phyloP scores from a whole-genome alignment of 495 filamentous ascomycete genomes.

The Aspergillus baeticus region DNA sequence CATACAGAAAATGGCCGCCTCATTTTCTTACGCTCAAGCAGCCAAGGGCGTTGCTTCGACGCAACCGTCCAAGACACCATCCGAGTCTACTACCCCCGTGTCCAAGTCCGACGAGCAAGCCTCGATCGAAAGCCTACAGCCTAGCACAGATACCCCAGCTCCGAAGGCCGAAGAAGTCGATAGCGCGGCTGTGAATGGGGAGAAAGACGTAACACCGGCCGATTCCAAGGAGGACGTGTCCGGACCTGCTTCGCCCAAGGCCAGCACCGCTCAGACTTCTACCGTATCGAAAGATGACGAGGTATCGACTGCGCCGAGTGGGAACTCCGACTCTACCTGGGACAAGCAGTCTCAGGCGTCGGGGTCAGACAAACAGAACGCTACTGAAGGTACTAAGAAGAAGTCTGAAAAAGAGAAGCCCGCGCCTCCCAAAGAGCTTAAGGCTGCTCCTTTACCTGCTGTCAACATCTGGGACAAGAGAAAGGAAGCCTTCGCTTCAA shows the following conservation, averaged over 20 bases:
- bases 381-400: slow-evolving; percentile 33
- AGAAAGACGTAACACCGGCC: slow-evolving; percentile 32
- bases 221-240: slow-evolving; percentile 46
- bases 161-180: slow-evolving; percentile 33
- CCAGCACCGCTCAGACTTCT: slow-evolving; percentile 60
- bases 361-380: slow-evolving; percentile 32
- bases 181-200: slow-evolving; percentile 22
- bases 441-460: slow-evolving; percentile 74
- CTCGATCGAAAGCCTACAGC: slow-evolving; percentile 11
- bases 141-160: slow-evolving; percentile 20
- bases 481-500: slow-evolving; percentile 55
- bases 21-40: slow-evolving; percentile 94
- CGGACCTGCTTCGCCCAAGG: slow-evolving; percentile 64
- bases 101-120: slow-evolving; percentile 32
- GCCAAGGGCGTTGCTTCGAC: slow-evolving; percentile 68
- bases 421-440: slow-evolving; percentile 61
- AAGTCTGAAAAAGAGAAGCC: slow-evolving; percentile 51
- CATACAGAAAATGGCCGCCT: slow-evolving; percentile 33
- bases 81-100: slow-evolving; percentile 28
- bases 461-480: slow-evolving; percentile 87
- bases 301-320: slow-evolving; percentile 62
- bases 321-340: slow-evolving; percentile 60
- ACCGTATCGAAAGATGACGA: slow-evolving; percentile 71
- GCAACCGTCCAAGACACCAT: slow-evolving; percentile 37
- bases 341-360: slow-evolving; percentile 67